Base-by-base conservation (phyloP, 2,329 filamentous ascomycete genomes). In the Fusarium dlaminii region DNA sequence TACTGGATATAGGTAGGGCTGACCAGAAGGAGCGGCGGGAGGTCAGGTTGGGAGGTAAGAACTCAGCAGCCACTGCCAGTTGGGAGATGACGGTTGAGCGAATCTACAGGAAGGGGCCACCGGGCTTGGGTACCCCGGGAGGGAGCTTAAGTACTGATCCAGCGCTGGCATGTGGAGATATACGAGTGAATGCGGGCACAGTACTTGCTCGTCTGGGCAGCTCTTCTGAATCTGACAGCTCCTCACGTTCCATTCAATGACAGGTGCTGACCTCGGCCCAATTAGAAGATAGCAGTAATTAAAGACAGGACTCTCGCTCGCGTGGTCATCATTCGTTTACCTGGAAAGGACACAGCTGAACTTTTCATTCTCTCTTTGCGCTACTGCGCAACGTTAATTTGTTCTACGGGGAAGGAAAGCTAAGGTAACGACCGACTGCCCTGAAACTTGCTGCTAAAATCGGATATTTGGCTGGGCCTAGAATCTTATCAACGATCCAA, bases 1-100 rank as follows among this genome's bases (percentile, higher is more conserved):
- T 76, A 60, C 69, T 58, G 68, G 72, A 72, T 74, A 77, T 54
- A 57, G 54, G 54, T 46, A 58, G 77, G 75, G 78, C 78, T 79
- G 77, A 78, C 73, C 69, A 76, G 76, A 73, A 77, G 43, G 63
- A 72, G 70, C 57, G 69, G 64, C 60, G 65, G 64, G 70, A 73
- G 52, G 66, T 63, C 67, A 66, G 40, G 70, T 66, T 67, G 61
- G 70, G 60, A 73, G 59, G 66, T 67, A 66, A 65, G 70, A 68
- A 75, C 61, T 67, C 54, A 74, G 67, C 37, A 55, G 49, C 49
- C 48, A 64, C 55, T 67, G 42, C 36, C 48, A 63, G 54, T 62
- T 66, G 63, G 57, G 60, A 69, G 73, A 68, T 67, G 73, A 72
- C 62, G 54, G 70, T 59, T 69, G 67, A 68, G 66, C 54, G 61